Conservation (phyloP, 768 basidiomycete genomes). For the Kwoniella bestiolae region DNA sequence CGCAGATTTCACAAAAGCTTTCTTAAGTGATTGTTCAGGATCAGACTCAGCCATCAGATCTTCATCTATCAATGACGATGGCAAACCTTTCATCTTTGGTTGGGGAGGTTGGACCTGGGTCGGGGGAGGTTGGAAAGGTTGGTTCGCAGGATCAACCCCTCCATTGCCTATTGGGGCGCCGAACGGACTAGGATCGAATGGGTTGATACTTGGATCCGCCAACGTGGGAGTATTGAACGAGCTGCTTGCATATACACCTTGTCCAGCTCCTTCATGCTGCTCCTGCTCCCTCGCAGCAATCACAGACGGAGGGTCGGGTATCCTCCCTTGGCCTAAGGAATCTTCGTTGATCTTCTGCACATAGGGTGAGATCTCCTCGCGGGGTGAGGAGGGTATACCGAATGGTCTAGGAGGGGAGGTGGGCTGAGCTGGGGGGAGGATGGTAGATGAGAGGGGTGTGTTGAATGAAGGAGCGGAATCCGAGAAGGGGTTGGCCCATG, state of each 20-base stretch:
- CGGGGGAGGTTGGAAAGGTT: constrained; percentile 15
- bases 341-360: constrained; percentile 41
- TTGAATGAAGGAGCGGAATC: constrained; percentile 18
- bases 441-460: constrained; percentile 10
- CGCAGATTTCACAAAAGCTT: constrained; percentile 49
- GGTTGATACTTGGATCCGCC: background rate
- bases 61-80: constrained; percentile 44
- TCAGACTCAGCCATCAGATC: constrained; percentile 44
- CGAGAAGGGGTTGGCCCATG: constrained; percentile 55
- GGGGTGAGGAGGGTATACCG: constrained; percentile 14
- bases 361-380: constrained; percentile 37
- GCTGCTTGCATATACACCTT: constrained; percentile 16
- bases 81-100: constrained; percentile 14
- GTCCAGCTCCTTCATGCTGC: background rate
- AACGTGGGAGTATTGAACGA: constrained; percentile 13
- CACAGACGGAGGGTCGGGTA: constrained; percentile 48
- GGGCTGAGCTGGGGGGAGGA: background rate
- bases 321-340: constrained; percentile 10
- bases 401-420: background rate
- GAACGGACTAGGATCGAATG: constrained; percentile 7
- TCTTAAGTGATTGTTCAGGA: constrained; percentile 44
- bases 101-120: constrained; percentile 7
- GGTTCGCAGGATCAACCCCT: constrained; percentile 16
- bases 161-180: background rate
- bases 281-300: constrained; percentile 38